Evolutionary conservation across 2,329 filamentous ascomycete species (phyloP), one percentile per base, ranked within the genome.

Genomic region (Purpureocillium takamizusanense): DNA sequence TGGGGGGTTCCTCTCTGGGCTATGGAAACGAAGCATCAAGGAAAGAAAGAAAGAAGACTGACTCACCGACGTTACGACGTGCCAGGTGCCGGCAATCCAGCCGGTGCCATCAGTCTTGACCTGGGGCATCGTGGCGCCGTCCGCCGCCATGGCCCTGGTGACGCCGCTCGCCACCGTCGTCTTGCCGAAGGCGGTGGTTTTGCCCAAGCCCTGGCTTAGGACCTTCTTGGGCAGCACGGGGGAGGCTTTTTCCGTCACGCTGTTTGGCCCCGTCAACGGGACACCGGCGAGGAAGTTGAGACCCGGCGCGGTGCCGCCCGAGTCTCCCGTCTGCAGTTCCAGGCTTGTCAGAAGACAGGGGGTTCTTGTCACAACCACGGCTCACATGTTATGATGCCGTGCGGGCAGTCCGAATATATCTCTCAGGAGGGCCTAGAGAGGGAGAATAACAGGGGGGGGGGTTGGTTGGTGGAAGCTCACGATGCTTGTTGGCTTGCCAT

Each of bases 181-280:
- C 41, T 56, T 43, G 45, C 63, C 64, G 16, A 46, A 40, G 23
- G 50, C 55, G 0, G 47, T 55, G 36, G 62, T 67, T 25, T 44
- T 48, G 43, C 65, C 65, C 25, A 66, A 57, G 16, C 61, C 60
- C 44, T 66, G 50, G 31, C 54, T 53, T 37, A 50, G 46, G 42
- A 60, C 53, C 30, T 57, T 51, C 46, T 47, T 58, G 14, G 44
- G 50, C 55, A 69, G 69, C 45, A 69, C 57, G 29, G 65, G 69
- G 23, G 66, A 67, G 49, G 69, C 66, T 27, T 61, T 49, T 46
- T 69, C 64, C 2, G 65, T 68, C 43, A 52, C 47, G 27, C 46
- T 49, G 56, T 68, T 68, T 17, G 47, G 48, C 15, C 65, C 65
- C 1, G 61, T 42, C 7, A 59, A 57, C 7, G 66, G 63, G 13